These are phyloP conservation scores for Kodamaea leandrae DNA, from an alignment of 805 yeast genomes.

Conservation along the genomic window DNA sequence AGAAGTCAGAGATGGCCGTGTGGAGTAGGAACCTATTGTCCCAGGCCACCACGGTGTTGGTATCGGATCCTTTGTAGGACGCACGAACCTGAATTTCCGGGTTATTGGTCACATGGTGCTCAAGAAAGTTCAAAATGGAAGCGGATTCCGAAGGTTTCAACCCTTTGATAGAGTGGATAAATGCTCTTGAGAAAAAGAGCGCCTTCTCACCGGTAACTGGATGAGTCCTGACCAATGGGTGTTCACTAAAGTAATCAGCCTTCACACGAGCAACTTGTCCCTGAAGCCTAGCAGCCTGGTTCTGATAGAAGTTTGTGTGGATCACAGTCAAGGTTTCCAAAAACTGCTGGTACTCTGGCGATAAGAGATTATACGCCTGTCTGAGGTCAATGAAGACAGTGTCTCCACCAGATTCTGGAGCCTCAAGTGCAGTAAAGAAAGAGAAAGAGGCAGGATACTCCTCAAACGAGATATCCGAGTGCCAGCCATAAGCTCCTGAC, in stretches of 20 bases:
- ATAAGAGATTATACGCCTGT: slow-evolving; percentile 25
- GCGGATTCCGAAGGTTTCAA: slow-evolving; percentile 22
- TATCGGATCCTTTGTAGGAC: slow-evolving; percentile 22
- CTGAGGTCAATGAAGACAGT: slow-evolving; percentile 26
- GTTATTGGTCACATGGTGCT: slow-evolving; percentile 20
- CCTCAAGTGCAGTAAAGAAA: slow-evolving; percentile 25
- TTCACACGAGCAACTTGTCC: slow-evolving; percentile 18
- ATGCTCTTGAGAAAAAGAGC: slow-evolving; percentile 22
- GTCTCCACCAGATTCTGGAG: slow-evolving; percentile 27
- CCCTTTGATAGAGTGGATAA: slow-evolving; percentile 23
- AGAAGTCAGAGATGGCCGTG: slow-evolving; percentile 23
- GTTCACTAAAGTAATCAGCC: slow-evolving; percentile 22
- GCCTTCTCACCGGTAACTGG: slow-evolving; percentile 28
- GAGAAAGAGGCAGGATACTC: slow-evolving; percentile 25
- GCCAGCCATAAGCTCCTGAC: slow-evolving; percentile 18
- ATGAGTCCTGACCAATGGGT: slow-evolving; percentile 28
- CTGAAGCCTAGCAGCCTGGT: slow-evolving; percentile 14
- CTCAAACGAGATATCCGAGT: slow-evolving; percentile 26
- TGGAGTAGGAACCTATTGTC: slow-evolving; percentile 24
- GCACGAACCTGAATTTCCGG: slow-evolving; percentile 28
- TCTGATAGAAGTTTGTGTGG: slow-evolving; percentile 24
- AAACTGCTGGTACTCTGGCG: slow-evolving; percentile 21
- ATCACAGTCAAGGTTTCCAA: slow-evolving; percentile 23
- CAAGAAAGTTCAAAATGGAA: slow-evolving; percentile 22
- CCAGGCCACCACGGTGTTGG: slow-evolving; percentile 25